Conservation (phyloP, 2,329 filamentous ascomycete species). For the Aspergillus novofumigatus region DNA sequence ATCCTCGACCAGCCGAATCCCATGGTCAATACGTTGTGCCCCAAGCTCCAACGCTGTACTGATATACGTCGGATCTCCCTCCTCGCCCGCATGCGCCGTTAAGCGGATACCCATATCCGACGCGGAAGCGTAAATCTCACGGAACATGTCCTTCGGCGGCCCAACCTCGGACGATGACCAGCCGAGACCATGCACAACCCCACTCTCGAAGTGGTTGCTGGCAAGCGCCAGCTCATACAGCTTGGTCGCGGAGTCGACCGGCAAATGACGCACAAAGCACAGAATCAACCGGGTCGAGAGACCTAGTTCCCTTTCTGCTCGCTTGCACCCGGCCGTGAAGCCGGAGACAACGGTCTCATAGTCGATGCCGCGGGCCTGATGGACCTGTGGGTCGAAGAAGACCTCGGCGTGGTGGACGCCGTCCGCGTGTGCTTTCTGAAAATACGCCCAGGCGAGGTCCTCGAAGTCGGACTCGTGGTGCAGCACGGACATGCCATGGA, state of each 20-base stretch:
- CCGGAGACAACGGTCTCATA: slow-evolving; percentile 63
- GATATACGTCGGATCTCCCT: slow-evolving; percentile 66
- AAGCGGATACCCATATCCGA: slow-evolving; percentile 51
- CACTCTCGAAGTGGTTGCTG: slow-evolving; percentile 41
- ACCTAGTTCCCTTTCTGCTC: slow-evolving; percentile 60
- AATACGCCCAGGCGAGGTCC: slow-evolving; percentile 68
- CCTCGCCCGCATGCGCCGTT: slow-evolving; percentile 75
- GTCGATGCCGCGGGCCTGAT: slow-evolving; percentile 59
- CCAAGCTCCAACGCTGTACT: slow-evolving; percentile 59
- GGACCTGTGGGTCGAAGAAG: slow-evolving; percentile 78
- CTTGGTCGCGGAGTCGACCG: slow-evolving; percentile 52
- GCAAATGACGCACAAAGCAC: slow-evolving; percentile 69
- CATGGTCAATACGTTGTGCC: slow-evolving; percentile 69
- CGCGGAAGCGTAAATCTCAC: slow-evolving; percentile 57
- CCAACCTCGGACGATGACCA: slow-evolving; percentile 61
- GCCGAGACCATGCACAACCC: slow-evolving; percentile 59
- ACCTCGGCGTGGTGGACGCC: slow-evolving; percentile 70
- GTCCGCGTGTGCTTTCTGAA: slow-evolving; percentile 59
- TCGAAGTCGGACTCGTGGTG: slow-evolving; percentile 65
- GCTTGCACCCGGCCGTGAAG: slow-evolving; percentile 56
- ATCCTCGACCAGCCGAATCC: slow-evolving; percentile 62
- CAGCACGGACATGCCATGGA: slow-evolving; percentile 69
- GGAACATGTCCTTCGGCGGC: slow-evolving; percentile 56
- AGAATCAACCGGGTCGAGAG: slow-evolving; percentile 64
- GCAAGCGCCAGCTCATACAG: slow-evolving; percentile 39